Percentiles rank a stretch among this genome's conserved stretches.
Conservation (phyloP, 208 protist genomes). For the Leishmania braziliensis region DNA sequence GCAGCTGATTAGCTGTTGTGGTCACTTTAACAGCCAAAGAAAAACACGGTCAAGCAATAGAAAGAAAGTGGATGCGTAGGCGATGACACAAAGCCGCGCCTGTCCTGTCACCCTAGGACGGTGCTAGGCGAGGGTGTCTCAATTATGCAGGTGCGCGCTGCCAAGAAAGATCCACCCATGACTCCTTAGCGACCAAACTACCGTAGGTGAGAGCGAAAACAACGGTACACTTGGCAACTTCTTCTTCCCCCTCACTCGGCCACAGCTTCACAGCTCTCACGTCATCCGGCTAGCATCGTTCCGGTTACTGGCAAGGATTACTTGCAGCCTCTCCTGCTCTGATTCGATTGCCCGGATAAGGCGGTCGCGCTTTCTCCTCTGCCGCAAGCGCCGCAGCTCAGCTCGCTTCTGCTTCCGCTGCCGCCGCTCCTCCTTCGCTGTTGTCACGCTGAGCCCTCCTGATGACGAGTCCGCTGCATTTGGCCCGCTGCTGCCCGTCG, state of each 20-base stretch:
- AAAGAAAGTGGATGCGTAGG: neutral
- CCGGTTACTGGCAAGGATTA: slow-evolving; percentile 60
- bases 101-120: neutral
- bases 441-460: neutral
- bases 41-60: neutral
- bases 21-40: neutral
- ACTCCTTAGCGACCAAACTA: neutral
- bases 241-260: neutral
- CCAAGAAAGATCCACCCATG: neutral
- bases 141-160: too few species aligned
- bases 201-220: neutral
- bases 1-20: neutral
- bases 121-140: neutral
- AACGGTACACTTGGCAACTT: neutral
- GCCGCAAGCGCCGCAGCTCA: slow-evolving; percentile 24
- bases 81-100: neutral
- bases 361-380: slow-evolving; percentile 32
- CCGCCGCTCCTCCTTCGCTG: neutral
- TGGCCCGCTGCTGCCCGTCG: neutral
- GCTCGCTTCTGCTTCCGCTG: slow-evolving; percentile 11
- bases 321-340: slow-evolving; percentile 76
- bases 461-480: neutral
- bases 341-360: slow-evolving; percentile 74
- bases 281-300: slow-evolving; percentile 38
- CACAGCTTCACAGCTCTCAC: neutral